Evolutionary conservation across 2,329 filamentous ascomycete genomes (phyloP).

Genomic region (Aspergillus hortae): DNA sequence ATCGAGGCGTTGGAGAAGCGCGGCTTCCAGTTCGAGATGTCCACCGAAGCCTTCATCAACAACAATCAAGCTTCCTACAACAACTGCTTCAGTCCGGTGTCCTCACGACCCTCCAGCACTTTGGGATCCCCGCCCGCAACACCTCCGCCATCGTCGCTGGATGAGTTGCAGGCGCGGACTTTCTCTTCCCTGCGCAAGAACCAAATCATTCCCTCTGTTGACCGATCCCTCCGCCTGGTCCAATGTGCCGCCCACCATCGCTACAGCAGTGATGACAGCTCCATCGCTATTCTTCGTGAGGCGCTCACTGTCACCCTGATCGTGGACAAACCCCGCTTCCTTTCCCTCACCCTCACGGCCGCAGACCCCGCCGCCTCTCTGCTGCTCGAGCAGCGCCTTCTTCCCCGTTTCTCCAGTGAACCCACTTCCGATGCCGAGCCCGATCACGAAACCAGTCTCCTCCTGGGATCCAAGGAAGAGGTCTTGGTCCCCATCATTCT

Average conservation of each 20-base stretch:
- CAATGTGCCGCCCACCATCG: conserved; percentile 69
- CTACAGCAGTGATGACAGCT: conserved; percentile 38
- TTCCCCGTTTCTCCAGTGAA: conserved; percentile 69
- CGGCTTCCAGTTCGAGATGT: conserved; percentile 78
- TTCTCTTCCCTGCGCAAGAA: conserved; percentile 79
- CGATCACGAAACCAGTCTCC: conserved; percentile 55
- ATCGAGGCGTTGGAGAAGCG: conserved; percentile 71
- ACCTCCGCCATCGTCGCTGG: conserved; percentile 71
- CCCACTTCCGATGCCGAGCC: conserved; percentile 30
- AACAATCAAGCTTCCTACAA: conserved; percentile 48
- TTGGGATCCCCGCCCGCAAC: conserved; percentile 54
- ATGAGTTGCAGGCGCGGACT: conserved; percentile 76
- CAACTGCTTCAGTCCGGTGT: conserved; percentile 31
- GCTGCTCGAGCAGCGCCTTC: conserved; percentile 42
- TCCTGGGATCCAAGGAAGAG: conserved; percentile 69
- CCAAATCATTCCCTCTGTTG: conserved; percentile 69
- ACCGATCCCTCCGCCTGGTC: conserved; percentile 66
- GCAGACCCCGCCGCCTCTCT: conserved; percentile 45
- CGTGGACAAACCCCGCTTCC: conserved; percentile 44
- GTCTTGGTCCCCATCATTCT: conserved; percentile 82
- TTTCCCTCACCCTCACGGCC: conserved; percentile 46
- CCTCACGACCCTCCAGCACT: conserved; percentile 22
- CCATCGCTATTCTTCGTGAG: conserved; percentile 36
- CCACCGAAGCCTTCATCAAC: conserved; percentile 64
- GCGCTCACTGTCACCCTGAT: conserved; percentile 36